Evolutionary conservation across 2,329 filamentous ascomycete species (phyloP).

Genomic region (Fusarium ambrosium): DNA sequence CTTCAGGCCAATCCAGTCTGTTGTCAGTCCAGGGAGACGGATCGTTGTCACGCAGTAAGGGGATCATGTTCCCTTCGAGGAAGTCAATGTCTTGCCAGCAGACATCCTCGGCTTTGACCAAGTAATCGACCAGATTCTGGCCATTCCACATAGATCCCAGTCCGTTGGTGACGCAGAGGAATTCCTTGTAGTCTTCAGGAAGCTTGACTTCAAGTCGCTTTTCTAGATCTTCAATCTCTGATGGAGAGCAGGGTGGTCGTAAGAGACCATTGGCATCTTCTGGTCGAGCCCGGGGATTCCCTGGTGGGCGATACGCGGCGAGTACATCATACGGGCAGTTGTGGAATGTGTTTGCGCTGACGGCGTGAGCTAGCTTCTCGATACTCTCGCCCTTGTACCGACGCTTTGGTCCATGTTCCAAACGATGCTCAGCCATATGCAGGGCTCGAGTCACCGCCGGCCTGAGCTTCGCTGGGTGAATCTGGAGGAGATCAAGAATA

Average conservation of each 20-base stretch:
- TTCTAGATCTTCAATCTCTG: not conserved
- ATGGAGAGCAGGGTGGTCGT: not conserved
- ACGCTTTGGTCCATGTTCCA: slow-evolving; percentile 2
- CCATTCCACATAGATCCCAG: slow-evolving; percentile 11
- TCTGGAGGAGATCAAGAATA: slow-evolving; percentile 1
- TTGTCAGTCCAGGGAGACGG: not conserved
- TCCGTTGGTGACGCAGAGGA: slow-evolving; percentile 9
- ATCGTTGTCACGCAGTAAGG: not conserved
- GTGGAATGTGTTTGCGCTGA: slow-evolving; percentile 9
- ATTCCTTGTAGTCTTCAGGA: slow-evolving; percentile 13
- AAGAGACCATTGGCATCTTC: not conserved
- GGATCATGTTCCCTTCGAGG: not conserved
- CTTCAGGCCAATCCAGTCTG: not conserved
- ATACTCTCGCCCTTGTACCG: slow-evolving; percentile 5
- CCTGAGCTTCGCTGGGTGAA: slow-evolving; percentile 10
- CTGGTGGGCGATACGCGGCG: not conserved
- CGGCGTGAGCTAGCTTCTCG: not conserved
- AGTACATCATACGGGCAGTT: slow-evolving; percentile 12
- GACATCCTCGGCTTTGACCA: slow-evolving; percentile 1
- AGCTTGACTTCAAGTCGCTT: not conserved
- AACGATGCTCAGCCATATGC: slow-evolving; percentile 8
- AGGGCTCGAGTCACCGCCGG: slow-evolving; percentile 1
- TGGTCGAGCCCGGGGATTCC: not conserved
- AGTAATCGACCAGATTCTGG: slow-evolving; percentile 8
- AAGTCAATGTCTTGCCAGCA: slow-evolving; percentile 10